A percentile compares a stretch with the other conserved stretches of the same genome.
Evolutionary conservation across 2,329 filamentous ascomycete genomes (phyloP).

Genomic region (Xylaria sp.): DNA sequence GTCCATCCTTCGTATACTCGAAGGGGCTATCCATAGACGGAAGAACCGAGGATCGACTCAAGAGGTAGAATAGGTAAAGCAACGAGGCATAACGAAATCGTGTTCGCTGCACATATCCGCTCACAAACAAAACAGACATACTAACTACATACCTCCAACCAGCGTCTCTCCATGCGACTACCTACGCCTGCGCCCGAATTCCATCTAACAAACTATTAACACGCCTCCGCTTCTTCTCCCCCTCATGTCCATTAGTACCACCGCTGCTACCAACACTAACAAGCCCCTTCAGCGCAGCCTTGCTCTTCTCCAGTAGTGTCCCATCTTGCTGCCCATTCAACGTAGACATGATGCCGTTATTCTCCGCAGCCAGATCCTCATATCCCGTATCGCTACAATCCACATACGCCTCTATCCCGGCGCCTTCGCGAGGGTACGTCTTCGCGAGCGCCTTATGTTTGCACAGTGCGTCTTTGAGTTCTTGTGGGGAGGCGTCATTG

Average conservation of each 20-base stretch:
- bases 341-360: slow-evolving; percentile 31
- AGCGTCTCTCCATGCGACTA: not conserved
- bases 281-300: slow-evolving; percentile 12
- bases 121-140: not conserved
- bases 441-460: slow-evolving; percentile 61
- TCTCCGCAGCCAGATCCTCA: slow-evolving; percentile 37
- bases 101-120: not conserved
- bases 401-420: slow-evolving; percentile 63
- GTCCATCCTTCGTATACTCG: no score
- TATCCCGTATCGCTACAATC: slow-evolving; percentile 64
- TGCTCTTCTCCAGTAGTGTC: slow-evolving; percentile 5
- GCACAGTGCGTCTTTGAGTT: slow-evolving; percentile 56
- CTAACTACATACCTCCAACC: not conserved
- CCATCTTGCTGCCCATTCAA: slow-evolving; percentile 14
- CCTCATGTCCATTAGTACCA: not conserved
- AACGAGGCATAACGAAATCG: not conserved
- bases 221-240: not conserved
- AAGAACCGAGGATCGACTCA: no score
- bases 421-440: slow-evolving; percentile 57
- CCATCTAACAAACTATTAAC: slow-evolving; percentile 15
- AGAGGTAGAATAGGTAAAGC: no score
- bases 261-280: slow-evolving; percentile 3
- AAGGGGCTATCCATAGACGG: no score
- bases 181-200: slow-evolving; percentile 26
- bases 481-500: slow-evolving; percentile 58